Evolutionary conservation across 2,329 filamentous ascomycete species (phyloP), one percentile per base, ranked within the genome.

Genomic region (Ascochyta viciae-villosae): DNA sequence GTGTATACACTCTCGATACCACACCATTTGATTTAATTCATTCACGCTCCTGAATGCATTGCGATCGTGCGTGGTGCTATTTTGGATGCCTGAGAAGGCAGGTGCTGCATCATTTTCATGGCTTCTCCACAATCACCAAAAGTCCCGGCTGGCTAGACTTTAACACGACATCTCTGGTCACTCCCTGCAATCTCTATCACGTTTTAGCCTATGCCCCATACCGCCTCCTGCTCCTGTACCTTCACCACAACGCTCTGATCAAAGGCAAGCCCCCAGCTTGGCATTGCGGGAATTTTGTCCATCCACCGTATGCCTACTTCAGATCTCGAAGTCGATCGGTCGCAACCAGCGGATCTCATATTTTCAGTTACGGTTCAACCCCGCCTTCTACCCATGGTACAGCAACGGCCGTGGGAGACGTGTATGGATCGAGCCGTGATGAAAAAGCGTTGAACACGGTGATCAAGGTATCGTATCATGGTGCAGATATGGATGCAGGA

Each of bases 361-460:
- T 37, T 12, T 23, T 42, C 46, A 19, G 4, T 7, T 13, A 15
- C 3, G 41, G 27, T 34, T 24, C 29, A 15, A 10, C 47, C 47
- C 39, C 47, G 10, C 47, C 29, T 41, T 16, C 3, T n/a, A 29
- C 33, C 47, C 47, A 43, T 34, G 47, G 47, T 33, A 42, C 47
- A 29, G 31, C 23, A 9, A 29, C 12, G 7, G 19, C 23, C n/a
- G 7, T 16, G 15, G 12, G 12, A 13, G 12, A 6, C 31, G 3
- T 8, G 16, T 16, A 13, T 26, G 19, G 16, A 16, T 23, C 6
- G 19, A 24, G 12, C 6, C n/a, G 4, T 4, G 10, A 23, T 23
- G 9, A 12, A 23, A 16, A 39, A 19, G 9, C 4, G 19, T 15
- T 39, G 37, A 10, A 22, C 10, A 16, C 4, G 5, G 22, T 3